Evolutionary conservation across 1,139 yeast species (phyloP).

Genomic region (Debaryomyces sp.): DNA sequence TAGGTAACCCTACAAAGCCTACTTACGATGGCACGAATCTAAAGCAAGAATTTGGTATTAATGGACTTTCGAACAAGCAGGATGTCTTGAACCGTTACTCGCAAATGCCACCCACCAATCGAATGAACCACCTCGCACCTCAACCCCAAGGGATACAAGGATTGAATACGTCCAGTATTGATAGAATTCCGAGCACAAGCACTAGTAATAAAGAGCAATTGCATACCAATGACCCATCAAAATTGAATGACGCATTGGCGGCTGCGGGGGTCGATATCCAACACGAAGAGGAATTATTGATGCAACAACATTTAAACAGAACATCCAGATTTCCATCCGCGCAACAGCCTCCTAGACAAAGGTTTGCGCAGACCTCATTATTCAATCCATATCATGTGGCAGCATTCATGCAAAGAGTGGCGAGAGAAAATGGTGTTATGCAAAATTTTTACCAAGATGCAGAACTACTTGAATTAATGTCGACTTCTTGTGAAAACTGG

Average conservation of each 20-base stretch:
- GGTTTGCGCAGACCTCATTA: slow-evolving; percentile 49
- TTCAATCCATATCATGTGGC: slow-evolving; percentile 71
- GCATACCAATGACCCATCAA: slow-evolving; percentile 66
- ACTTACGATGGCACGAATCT: not conserved
- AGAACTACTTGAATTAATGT: slow-evolving; percentile 68
- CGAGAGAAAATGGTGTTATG: slow-evolving; percentile 68
- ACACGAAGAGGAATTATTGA: slow-evolving; percentile 78
- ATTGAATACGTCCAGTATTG: slow-evolving; percentile 15
- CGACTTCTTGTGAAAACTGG: slow-evolving; percentile 86
- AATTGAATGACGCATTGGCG: slow-evolving; percentile 84
- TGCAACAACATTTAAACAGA: slow-evolving; percentile 37
- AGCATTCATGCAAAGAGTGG: slow-evolving; percentile 58
- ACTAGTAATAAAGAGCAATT: slow-evolving; percentile 7
- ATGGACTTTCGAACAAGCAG: not conserved
- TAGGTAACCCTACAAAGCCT: not conserved
- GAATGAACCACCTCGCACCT: slow-evolving; percentile 15
- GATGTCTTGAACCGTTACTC: slow-evolving; percentile 4
- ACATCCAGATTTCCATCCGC: slow-evolving; percentile 13
- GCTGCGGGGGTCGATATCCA: slow-evolving; percentile 94
- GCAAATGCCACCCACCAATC: slow-evolving; percentile 5
- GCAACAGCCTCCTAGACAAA: slow-evolving; percentile 12
- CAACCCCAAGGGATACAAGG: slow-evolving; percentile 18
- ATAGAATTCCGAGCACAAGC: slow-evolving; percentile 9
- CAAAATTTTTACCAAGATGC: slow-evolving; percentile 59
- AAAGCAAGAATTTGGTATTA: not conserved